These are phyloP conservation scores for Vigna radiata DNA, from an alignment of 306 rosid genomes.

Conservation along the genomic window DNA sequence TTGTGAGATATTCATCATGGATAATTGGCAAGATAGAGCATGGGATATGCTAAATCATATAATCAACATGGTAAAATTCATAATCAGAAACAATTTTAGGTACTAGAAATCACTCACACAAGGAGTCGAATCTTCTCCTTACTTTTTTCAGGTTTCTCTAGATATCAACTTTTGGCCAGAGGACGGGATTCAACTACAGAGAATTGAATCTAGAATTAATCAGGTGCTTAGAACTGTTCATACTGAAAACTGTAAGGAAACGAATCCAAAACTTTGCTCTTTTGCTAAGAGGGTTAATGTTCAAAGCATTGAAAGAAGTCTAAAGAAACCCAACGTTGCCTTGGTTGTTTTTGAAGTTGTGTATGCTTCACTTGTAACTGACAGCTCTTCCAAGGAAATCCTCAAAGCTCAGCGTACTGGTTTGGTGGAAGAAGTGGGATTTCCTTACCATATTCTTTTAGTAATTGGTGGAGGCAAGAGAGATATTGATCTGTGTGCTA, in stretches of 20 bases:
- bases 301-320: slow-evolving; percentile 95
- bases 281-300: slow-evolving; percentile 89
- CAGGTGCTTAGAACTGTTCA: slow-evolving; percentile 79
- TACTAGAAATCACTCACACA: slow-evolving; percentile 88
- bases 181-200: slow-evolving; percentile 97
- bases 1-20: too few relatives aligned
- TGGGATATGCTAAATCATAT: slow-evolving; percentile 49
- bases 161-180: slow-evolving; percentile 91
- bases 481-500: slow-evolving; percentile 92
- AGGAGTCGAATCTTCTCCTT: slow-evolving; percentile 96
- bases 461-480: slow-evolving; percentile 95
- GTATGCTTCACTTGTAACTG: slow-evolving; percentile 76
- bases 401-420: slow-evolving; percentile 68
- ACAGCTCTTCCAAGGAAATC: slow-evolving; percentile 79
- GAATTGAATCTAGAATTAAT: slow-evolving; percentile 89
- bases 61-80: too few relatives aligned
- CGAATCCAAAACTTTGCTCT: slow-evolving; percentile 66
- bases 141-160: slow-evolving; percentile 91
- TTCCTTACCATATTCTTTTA: slow-evolving; percentile 83
- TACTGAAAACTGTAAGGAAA: slow-evolving; percentile 26
- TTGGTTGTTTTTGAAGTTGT: slow-evolving; percentile 84
- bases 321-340: slow-evolving; percentile 68
- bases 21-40: slow-evolving; percentile 64
- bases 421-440: slow-evolving; percentile 69
- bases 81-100: slow-evolving; percentile 60